Base-by-base conservation (phyloP, 2,329 filamentous ascomycete genomes). In the Aureobasidium musti region DNA sequence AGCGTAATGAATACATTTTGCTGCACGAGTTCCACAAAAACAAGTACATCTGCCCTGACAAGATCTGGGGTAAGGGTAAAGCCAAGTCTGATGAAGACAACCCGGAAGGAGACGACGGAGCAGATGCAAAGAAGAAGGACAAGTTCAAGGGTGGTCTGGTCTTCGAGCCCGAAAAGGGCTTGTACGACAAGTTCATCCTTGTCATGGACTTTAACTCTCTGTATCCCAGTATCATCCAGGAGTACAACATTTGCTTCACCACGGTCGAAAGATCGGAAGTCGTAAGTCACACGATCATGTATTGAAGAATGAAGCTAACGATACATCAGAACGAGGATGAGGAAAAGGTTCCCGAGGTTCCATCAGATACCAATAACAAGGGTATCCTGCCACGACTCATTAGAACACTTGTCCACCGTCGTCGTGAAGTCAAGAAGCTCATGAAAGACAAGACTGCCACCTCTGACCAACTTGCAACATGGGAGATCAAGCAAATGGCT, bases 201-300 rank as follows among this genome's bases (percentile, higher is more conserved):
- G 96, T 99, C 78, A 99, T 99, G 96, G 95, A 99, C 82, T 99
- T 99, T 83, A 99, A 99, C 84, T 97, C 93, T 73, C 83, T 99
- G 69, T 99, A 99, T 74, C 95, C 95, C 37, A 97, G 92, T 75
- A 98, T 99, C 74, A 99, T 99, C 69, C 96, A 99, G 75, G 96
- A 99, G 83, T 99, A 89, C 81, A 99, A 99, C 79, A 99, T 99
- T 72, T 99, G 96, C 82, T 99, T 99, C 79, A 99, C 95, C 2
- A 99, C 96, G 0, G 92, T 99, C 7, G 91, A 98, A 69, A 85
- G 95, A 72, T 83, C 86, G 47, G 82, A 86, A 68, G 80, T 89
- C 72, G 90, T 60, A 49, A 60, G 63, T 65, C 8, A 26, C 2
- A 19, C 1, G 33, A 23, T 26, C 35, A 19, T 13, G 2, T 11